phyloP scores from a whole-genome alignment of 805 yeast species.

The Ogataea pignaliae region DNA sequence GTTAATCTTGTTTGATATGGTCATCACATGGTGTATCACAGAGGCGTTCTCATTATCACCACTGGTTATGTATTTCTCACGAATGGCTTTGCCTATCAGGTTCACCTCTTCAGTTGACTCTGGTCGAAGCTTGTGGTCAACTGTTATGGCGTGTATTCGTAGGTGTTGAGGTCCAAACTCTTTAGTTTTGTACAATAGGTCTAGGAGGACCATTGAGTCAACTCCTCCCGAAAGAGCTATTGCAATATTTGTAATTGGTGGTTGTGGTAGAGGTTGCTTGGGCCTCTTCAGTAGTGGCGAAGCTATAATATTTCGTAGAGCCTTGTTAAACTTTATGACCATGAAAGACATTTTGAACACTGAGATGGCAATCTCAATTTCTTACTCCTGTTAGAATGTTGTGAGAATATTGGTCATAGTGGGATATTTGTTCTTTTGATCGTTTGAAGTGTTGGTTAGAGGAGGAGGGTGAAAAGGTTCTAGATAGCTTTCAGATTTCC shows the following conservation, averaged over 20 bases:
- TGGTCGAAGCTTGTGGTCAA: constrained; percentile 57
- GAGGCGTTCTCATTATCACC: background rate
- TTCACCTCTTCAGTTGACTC: constrained; percentile 49
- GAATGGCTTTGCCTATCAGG: constrained; percentile 23
- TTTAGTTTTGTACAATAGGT: constrained; percentile 35
- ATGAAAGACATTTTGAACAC: too few relatives aligned
- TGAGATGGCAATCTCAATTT: too few relatives aligned
- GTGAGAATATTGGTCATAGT: too few relatives aligned
- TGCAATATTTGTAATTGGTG: background rate
- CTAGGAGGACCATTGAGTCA: constrained; percentile 69
- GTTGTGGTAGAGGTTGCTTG: background rate
- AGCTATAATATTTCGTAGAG: background rate
- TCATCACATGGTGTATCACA: constrained; percentile 23
- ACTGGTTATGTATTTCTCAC: constrained; percentile 9
- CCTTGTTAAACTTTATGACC: too few relatives aligned
- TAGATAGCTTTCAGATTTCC: too few relatives aligned
- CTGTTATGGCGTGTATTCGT: constrained; percentile 51
- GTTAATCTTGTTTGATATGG: constrained; percentile 13
- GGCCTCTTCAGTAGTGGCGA: background rate
- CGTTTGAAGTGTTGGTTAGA: too few relatives aligned
- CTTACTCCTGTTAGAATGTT: too few relatives aligned
- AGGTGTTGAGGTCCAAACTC: constrained; percentile 10
- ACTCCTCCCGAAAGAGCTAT: constrained; percentile 79
- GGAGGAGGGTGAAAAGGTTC: too few relatives aligned
- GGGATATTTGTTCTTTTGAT: too few relatives aligned